Conservation (phyloP, 202 grass and related monocot species). For the Eragrostis tef region DNA sequence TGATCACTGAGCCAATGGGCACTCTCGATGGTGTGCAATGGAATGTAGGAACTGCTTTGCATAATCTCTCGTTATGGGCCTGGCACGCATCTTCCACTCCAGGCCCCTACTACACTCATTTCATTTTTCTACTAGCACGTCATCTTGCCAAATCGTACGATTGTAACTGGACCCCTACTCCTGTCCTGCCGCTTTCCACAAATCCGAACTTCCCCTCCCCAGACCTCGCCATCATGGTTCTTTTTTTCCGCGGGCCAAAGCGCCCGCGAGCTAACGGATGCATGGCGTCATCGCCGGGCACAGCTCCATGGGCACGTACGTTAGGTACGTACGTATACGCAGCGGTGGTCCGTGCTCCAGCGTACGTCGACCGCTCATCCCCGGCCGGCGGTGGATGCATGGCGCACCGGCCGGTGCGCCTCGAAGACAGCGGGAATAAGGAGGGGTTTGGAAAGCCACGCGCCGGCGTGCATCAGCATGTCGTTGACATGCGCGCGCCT, state of each 20-base stretch:
- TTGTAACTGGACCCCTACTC: too few relatives aligned
- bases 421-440: slow-evolving; percentile 59
- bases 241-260: neutral
- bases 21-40: neutral
- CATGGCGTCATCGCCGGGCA: too few relatives aligned
- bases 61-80: neutral
- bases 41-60: neutral
- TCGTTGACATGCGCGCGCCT: slow-evolving; percentile 51
- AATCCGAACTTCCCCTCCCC: too few relatives aligned
- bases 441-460: slow-evolving; percentile 45
- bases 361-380: neutral
- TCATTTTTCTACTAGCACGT: too few relatives aligned
- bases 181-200: too few relatives aligned
- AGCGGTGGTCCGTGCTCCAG: too few relatives aligned
- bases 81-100: neutral
- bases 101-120: too few relatives aligned
- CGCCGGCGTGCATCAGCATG: slow-evolving; percentile 33
- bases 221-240: neutral
- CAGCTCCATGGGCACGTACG: neutral
- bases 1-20: neutral
- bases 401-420: slow-evolving; percentile 21
- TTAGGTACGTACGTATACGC: neutral
- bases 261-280: neutral
- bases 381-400: too few relatives aligned
- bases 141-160: too few relatives aligned